A percentile compares a stretch with the other conserved stretches of the same genome.
These are phyloP conservation scores for Trypanosoma platydactyli DNA, from an alignment of 208 protist genomes.

Conservation along the genomic window DNA sequence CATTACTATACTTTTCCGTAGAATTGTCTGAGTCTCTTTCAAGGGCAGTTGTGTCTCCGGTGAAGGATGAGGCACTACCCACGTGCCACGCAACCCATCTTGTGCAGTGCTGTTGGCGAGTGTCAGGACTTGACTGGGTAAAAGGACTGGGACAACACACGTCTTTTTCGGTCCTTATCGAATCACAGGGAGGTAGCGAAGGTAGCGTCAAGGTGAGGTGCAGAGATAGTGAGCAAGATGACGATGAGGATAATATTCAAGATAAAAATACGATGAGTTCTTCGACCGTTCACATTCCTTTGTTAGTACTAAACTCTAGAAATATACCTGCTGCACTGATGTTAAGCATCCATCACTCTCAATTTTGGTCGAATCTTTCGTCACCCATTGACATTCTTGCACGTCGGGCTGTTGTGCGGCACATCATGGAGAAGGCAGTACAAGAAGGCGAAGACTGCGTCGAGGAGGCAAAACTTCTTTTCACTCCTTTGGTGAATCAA, in stretches of 20 bases:
- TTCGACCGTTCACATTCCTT: conserved; percentile 7
- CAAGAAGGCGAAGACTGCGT: conserved; percentile 3
- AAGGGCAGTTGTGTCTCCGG: not conserved
- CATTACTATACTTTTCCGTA: conserved; percentile 22
- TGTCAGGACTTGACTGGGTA: conserved; percentile 11
- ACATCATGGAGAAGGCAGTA: conserved; percentile 19
- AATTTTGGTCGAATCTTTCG: conserved; percentile 19
- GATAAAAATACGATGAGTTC: not conserved
- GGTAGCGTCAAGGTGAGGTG: not conserved
- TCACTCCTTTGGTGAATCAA: conserved; percentile 30
- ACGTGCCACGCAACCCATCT: conserved; percentile 3
- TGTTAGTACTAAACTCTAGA: conserved; percentile 23
- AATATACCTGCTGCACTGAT: conserved; percentile 10
- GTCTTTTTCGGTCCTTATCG: conserved; percentile 15
- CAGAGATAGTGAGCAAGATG: not conserved
- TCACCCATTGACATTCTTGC: not conserved
- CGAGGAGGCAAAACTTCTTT: conserved; percentile 14
- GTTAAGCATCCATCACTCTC: conserved; percentile 8
- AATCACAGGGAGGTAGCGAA: not conserved
- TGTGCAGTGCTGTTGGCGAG: conserved; percentile 21
- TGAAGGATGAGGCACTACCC: not conserved
- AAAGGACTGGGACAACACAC: conserved; percentile 18
- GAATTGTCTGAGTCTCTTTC: not conserved
- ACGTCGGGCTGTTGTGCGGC: conserved; percentile 8
- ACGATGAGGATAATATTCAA: not conserved